Percentiles rank a stretch among this genome's conserved stretches.
phyloP scores from a whole-genome alignment of 208 protist species.

The Trypanosoma lewisi region DNA sequence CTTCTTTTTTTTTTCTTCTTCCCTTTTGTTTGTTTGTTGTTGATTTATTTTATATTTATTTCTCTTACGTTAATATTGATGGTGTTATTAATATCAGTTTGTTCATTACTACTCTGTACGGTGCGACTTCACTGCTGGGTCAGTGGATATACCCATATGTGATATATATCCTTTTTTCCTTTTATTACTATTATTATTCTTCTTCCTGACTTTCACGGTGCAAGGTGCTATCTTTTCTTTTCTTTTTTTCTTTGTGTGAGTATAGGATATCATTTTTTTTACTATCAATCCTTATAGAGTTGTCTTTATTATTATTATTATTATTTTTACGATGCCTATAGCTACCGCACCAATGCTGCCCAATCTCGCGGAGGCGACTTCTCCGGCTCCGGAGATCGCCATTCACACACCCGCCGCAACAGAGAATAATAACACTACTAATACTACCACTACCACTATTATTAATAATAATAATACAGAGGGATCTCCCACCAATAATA shows the following conservation, averaged over 20 bases:
- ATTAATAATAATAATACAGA: neutral
- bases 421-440: neutral
- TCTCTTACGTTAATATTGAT: neutral
- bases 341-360: slow-evolving; percentile 14
- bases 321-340: slow-evolving; percentile 14
- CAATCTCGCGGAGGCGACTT: neutral
- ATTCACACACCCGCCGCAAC: slow-evolving; percentile 7
- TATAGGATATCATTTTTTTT: too few species aligned
- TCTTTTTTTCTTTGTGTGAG: too few species aligned
- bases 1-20: slow-evolving; percentile 18
- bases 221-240: too few species aligned
- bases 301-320: neutral
- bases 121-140: too few species aligned
- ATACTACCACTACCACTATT: neutral
- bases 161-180: too few species aligned
- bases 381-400: neutral
- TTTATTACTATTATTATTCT: too few species aligned
- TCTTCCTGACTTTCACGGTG: too few species aligned
- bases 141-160: too few species aligned
- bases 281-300: too few species aligned
- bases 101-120: too few species aligned
- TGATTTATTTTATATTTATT: neutral
- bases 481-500: neutral
- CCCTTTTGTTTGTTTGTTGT: neutral
- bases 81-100: too few species aligned